Base-by-base conservation (phyloP, 129 eudicot genomes). In the Mikania micrantha region DNA sequence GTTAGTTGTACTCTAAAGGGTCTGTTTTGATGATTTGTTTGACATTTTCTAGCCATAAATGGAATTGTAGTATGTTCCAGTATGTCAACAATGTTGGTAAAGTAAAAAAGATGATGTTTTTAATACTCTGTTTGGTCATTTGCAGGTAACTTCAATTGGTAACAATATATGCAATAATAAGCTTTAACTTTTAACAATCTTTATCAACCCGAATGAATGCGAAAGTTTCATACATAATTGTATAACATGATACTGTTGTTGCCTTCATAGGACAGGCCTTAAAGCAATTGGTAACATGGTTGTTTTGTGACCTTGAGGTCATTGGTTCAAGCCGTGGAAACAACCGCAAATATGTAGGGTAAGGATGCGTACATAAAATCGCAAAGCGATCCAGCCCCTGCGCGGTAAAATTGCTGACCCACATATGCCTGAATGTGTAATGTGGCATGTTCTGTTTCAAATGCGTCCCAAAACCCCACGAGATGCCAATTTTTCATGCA, bases 1-100 rank as follows among this genome's bases (percentile, higher is more conserved):
- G 47, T 36, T 47, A 61, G 70, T 22, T 61, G 77, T 72, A 72
- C 49, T 47, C 34, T 48, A 17, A 32, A 15, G 35, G 35, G 16
- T 21, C 5, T 16, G 35, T 35, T 34, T 35, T 41, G 56, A 15
- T 17, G 68, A 9, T 45, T 59, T 59, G 69, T 60, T 21, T 60
- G 48, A 60, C 67, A n/a, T 50, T 31, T 68, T 68, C 47, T 7
- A 52, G 74, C 50, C 74, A 69, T 69, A 53, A 60, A 69, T 69
- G 74, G 25, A 44, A 47, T 32, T 71, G 76, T 61, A 71, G 25
- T 60, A 41, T 71, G 76, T 71, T 59, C 67, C 60, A 71, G 75
- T 60, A 72, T 72, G 60, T 72, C 69, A 60, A 60, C 76, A 60
- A 47, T 72, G 76, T 48, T 60, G 69, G 76, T 60, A 44, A 60